Base-by-base conservation (phyloP, 176 grass and related monocot species). In the Bromus sterilis region DNA sequence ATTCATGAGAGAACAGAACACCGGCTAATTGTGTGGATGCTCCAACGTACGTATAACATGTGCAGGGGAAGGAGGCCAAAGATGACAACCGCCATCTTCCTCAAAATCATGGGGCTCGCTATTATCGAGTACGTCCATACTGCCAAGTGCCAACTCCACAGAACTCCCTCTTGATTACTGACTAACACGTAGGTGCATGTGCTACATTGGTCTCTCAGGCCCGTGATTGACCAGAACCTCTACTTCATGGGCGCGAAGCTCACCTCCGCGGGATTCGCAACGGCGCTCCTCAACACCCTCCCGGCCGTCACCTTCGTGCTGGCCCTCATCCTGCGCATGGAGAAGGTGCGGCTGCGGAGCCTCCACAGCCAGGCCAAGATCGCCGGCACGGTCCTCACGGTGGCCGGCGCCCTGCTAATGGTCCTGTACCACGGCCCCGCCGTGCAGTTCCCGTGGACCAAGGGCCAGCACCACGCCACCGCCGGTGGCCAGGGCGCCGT, bases 221-320 rank as follows among this genome's bases (percentile, higher is more conserved):
- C 95, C 1, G 95, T 98, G 44, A 79, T 98, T 49, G 95, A 95
- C 75, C 92, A 93, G 81, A 98, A 95, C 79, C 86, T 98, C 5
- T 98, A 98, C 86, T 95, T 82, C 84, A 86, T 89, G 92, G 95
- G 95, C 0, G 78, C 84, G 0, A 84, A 95, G 1, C 81, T 84
- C 28, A 98, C 95, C 25, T 84, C 88, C 0, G 92, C 92, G 14
- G 84, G 95, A 69, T 93, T 98, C 77, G 90, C 91, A 0, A 83
- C 95, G 2, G 92, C 95, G n/a, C 70, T 98, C 0, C 40, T 89
- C 32, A 98, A 98, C 93, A 87, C 93, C 26, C 88, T 98, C 62
- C 95, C 92, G 6, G 79, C 86, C 49, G 46, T 95, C 46, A 98
- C 95, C 55, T 98, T 98, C 83, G 61, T 98, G 37, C 53, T 94